Evolutionary conservation across 1,139 yeast species (phyloP).

Genomic region (Yamadazyma taylorii): DNA sequence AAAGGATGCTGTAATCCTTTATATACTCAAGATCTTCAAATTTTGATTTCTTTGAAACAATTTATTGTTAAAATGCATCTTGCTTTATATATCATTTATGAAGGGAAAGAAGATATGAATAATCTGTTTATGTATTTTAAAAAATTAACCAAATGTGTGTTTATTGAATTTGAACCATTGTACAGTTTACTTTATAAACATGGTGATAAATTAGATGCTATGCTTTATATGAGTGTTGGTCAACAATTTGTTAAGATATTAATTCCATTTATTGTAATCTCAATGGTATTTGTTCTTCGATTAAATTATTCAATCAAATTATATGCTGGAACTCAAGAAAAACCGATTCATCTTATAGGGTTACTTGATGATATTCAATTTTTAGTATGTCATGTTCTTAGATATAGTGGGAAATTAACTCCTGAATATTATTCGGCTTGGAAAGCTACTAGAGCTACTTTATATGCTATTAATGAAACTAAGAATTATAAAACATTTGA

Average conservation of each 20-base stretch:
- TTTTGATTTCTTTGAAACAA: slow-evolving; percentile 16
- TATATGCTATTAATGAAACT: slow-evolving; percentile 10
- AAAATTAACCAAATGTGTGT: slow-evolving; percentile 19
- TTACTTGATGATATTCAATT: slow-evolving; percentile 6
- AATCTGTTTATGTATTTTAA: slow-evolving; percentile 27
- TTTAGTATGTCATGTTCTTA: slow-evolving; percentile 8
- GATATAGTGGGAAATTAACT: slow-evolving; percentile 10
- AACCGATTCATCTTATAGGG: slow-evolving; percentile 11
- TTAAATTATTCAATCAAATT: slow-evolving; percentile 12
- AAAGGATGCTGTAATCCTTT: slow-evolving; percentile 7
- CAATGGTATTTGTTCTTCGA: slow-evolving; percentile 11
- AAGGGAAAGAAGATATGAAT: slow-evolving; percentile 18
- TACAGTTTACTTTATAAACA: slow-evolving; percentile 7
- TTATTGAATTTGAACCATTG: slow-evolving; percentile 21
- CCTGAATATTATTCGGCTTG: slow-evolving; percentile 13
- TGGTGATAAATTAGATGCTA: slow-evolving; percentile 8
- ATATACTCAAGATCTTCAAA: slow-evolving; percentile 4
- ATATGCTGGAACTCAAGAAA: slow-evolving; percentile 11
- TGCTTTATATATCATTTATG: slow-evolving; percentile 27
- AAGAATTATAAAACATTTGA: slow-evolving; percentile 10
- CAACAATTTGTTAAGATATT: slow-evolving; percentile 13
- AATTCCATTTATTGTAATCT: slow-evolving; percentile 12
- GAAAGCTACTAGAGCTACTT: slow-evolving; percentile 9
- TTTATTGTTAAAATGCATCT: slow-evolving; percentile 23
- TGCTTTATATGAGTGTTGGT: slow-evolving; percentile 12